A percentile compares a stretch with the other conserved stretches of the same genome.
Conservation (phyloP, 805 yeast genomes). For the Metschnikowia rubicola region DNA sequence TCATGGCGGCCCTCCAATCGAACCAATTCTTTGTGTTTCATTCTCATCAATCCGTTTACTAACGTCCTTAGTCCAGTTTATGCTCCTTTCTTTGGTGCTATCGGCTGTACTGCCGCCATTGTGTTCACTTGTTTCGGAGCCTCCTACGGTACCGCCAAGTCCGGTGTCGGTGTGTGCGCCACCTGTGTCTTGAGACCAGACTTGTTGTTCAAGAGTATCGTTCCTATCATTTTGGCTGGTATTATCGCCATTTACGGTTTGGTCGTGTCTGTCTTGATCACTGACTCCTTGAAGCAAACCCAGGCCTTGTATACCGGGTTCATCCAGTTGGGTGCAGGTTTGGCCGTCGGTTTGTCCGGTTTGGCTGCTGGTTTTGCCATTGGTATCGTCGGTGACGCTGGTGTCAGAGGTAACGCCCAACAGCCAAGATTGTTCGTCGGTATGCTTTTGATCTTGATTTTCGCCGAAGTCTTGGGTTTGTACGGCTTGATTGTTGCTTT, state of each 20-base stretch:
- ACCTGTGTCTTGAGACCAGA: slow-evolving; percentile 98
- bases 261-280: slow-evolving; percentile 91
- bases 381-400: slow-evolving; percentile 99
- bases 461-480: slow-evolving; percentile 97
- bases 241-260: slow-evolving; percentile 97
- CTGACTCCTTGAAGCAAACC: slow-evolving; percentile 81
- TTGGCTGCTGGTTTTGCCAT: slow-evolving; percentile 98
- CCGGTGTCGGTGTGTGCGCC: slow-evolving; percentile 99
- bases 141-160: slow-evolving; percentile 97
- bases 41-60: neutral
- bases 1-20: too few species aligned
- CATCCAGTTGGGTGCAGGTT: slow-evolving; percentile 97
- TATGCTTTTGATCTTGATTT: slow-evolving; percentile 96
- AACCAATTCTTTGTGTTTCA: too few species aligned
- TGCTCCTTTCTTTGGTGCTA: slow-evolving; percentile 94
- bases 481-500: slow-evolving; percentile 98
- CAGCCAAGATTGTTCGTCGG: slow-evolving; percentile 98
- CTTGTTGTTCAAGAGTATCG: slow-evolving; percentile 85
- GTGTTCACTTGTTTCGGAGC: slow-evolving; percentile 99
- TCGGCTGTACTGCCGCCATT: slow-evolving; percentile 99
- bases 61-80: slow-evolving; percentile 26
- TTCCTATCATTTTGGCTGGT: slow-evolving; percentile 99
- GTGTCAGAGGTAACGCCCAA: slow-evolving; percentile 97
- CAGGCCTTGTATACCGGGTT: slow-evolving; percentile 94
- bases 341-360: slow-evolving; percentile 95